Evolutionary conservation across 345 rosid genomes (phyloP).

Genomic region (Trapa bicornis): DNA sequence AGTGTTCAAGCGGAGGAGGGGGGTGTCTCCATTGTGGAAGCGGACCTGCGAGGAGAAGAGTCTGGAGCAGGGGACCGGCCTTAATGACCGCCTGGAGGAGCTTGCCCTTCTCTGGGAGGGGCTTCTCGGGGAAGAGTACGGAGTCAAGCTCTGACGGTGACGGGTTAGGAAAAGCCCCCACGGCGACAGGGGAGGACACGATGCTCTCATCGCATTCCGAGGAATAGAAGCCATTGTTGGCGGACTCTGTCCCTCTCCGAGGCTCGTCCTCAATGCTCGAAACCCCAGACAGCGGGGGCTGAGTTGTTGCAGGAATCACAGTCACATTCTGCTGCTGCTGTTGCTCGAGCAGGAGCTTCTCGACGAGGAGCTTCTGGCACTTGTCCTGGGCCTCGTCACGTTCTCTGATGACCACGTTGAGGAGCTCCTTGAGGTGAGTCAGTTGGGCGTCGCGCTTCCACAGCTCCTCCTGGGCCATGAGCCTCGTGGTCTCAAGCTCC

Average conservation of each 20-base stretch:
- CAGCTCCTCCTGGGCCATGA: slow-evolving; percentile 1
- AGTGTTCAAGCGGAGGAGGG: slow-evolving; percentile 34
- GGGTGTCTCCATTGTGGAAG: slow-evolving; percentile 38
- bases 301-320: slow-evolving; percentile 5
- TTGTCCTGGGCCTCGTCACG: slow-evolving; percentile 27
- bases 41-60: slow-evolving; percentile 20
- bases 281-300: slow-evolving; percentile 63
- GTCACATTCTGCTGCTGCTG: slow-evolving; percentile 1
- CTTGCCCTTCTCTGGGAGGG: slow-evolving; percentile 33
- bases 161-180: neutral
- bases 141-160: slow-evolving; percentile 16
- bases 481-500: slow-evolving; percentile 11
- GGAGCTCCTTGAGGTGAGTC: slow-evolving; percentile 8
- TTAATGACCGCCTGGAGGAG: slow-evolving; percentile 26
- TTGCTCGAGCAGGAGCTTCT: neutral
- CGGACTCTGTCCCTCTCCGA: slow-evolving; percentile 44
- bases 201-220: slow-evolving; percentile 13
- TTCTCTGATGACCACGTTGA: slow-evolving; percentile 16
- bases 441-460: slow-evolving; percentile 6
- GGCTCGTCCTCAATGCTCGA: slow-evolving; percentile 90
- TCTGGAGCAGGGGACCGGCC: slow-evolving; percentile 27
- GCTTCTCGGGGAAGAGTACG: slow-evolving; percentile 41
- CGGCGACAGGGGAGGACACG: slow-evolving; percentile 9
- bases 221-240: slow-evolving; percentile 5
- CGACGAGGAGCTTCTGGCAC: slow-evolving; percentile 12